These are phyloP conservation scores for Populus nigra DNA, from an alignment of 345 rosid genomes.

Conservation along the genomic window DNA sequence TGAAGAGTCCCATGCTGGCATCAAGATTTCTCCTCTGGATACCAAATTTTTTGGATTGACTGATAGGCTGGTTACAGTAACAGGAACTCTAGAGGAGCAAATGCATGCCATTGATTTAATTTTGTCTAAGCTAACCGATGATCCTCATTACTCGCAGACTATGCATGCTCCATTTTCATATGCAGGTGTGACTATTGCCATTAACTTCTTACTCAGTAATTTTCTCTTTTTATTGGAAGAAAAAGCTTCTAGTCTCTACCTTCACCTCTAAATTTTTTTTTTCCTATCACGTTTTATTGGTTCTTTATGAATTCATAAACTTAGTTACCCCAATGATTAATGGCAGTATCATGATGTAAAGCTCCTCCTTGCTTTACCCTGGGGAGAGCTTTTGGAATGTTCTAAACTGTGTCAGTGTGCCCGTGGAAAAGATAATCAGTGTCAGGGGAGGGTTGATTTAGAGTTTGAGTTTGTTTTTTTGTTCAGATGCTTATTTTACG, in stretches of 20 bases:
- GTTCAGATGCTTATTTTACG: background rate
- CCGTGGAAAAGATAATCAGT: background rate
- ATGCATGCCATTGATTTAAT: constrained; percentile 86
- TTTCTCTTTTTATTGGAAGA: constrained; percentile 2
- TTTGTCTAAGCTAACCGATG: constrained; percentile 80
- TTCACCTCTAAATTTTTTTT: background rate
- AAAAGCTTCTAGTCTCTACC: background rate
- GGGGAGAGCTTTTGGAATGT: background rate
- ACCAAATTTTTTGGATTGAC: constrained; percentile 75
- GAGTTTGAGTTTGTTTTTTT: background rate
- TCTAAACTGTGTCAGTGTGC: background rate
- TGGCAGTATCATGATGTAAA: background rate
- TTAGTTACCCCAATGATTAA: background rate
- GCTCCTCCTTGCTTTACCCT: background rate
- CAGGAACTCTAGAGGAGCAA: constrained; percentile 88
- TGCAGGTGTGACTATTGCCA: constrained; percentile 55
- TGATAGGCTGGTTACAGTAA: constrained; percentile 90
- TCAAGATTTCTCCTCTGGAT: constrained; percentile 92
- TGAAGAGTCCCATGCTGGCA: constrained; percentile 92
- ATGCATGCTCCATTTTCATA: constrained; percentile 83
- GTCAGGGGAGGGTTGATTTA: background rate
- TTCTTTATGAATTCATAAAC: background rate
- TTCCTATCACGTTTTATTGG: background rate
- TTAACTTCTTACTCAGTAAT: constrained; percentile 5
- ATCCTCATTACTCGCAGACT: constrained; percentile 77